Evolutionary conservation across 2,329 filamentous ascomycete species (phyloP), one percentile per base, ranked within the genome.

Genomic region (Zymoseptoria tritici): DNA sequence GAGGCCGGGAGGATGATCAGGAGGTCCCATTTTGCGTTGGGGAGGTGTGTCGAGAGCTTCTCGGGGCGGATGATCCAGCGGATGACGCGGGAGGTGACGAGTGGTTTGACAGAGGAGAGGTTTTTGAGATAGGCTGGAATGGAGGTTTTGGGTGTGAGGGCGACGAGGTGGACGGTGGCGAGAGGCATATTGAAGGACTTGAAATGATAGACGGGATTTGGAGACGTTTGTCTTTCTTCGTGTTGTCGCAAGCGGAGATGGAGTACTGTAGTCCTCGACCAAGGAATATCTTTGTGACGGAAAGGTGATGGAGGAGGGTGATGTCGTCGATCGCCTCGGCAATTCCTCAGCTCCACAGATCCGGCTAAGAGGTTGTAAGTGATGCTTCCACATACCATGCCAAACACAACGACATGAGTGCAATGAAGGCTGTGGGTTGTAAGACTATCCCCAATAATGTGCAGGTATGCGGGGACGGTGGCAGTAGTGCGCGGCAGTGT

Each of bases 11-110:
- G 62, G 62, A 81, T 76, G 60, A 82, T 67, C 19, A 81, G 73
- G n/a, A 81, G 61, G 59, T 81, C 75, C 79, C 79, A 82, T 57
- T 71, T 67, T 31, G 71, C 73, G 54, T 76, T 70, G 13, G 80
- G 74, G 16, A 82, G 73, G 5, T 72, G 65, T 13, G 70, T 68
- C 7, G 79, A 80, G 51, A 79, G 68, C 0, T 65, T 67, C 1
- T 74, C 74, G 1, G 80, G 79, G 19, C 76, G 74, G 58, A 82
- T 78, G 52, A 82, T 79, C 79, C 79, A 81, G 50, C 80, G 73
- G 49, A 80, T 66, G 42, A 78, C 75, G 58, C 71, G 72, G 31
- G 77, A 75, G 24, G 74, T 65, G 1, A 79, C 72, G 2, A 82
- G 71, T 0, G 79, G 78, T 22, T 71, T 71, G 24, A 75, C 26